A percentile compares a stretch with the other conserved stretches of the same genome.
These are phyloP conservation scores for Rosa lucieae DNA, from an alignment of 306 rosid genomes.

Conservation along the genomic window DNA sequence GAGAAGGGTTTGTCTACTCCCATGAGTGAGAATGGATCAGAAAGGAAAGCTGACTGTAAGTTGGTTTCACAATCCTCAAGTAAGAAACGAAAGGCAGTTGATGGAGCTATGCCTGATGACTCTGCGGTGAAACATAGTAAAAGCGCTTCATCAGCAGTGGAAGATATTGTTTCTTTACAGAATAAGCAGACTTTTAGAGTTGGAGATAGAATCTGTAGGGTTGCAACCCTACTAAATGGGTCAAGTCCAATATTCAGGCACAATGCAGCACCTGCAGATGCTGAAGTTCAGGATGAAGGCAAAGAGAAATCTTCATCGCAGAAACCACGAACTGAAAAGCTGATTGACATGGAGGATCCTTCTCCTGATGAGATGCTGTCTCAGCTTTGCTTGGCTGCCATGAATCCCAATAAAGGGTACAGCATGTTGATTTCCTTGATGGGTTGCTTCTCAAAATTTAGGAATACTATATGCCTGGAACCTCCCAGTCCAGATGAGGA, in stretches of 20 bases:
- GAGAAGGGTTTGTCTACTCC: constrained; percentile 31
- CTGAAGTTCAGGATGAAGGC: constrained; percentile 9
- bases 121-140: constrained; percentile 10
- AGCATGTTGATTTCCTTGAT: constrained; percentile 22
- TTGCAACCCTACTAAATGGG: constrained; percentile 45
- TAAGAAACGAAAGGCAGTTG: constrained; percentile 41
- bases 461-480: constrained; percentile 34
- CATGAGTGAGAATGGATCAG: constrained; percentile 22
- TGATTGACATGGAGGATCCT: constrained; percentile 23
- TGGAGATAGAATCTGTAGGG: constrained; percentile 54
- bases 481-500: constrained; percentile 30
- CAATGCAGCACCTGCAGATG: constrained; percentile 23
- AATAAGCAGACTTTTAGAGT: constrained; percentile 34
- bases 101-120: constrained; percentile 24
- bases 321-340: constrained; percentile 24
- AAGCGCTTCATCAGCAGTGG: not conserved
- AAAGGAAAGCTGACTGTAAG: constrained; percentile 28
- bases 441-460: constrained; percentile 47
- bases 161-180: constrained; percentile 14
- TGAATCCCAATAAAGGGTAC: constrained; percentile 39
- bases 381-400: constrained; percentile 50
- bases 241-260: constrained; percentile 42
- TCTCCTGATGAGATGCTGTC: constrained; percentile 44
- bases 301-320: constrained; percentile 11
- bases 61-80: constrained; percentile 17